Evolutionary conservation across 2,329 filamentous ascomycete genomes (phyloP).

Genomic region (Atkinsonella hypoxylon): DNA sequence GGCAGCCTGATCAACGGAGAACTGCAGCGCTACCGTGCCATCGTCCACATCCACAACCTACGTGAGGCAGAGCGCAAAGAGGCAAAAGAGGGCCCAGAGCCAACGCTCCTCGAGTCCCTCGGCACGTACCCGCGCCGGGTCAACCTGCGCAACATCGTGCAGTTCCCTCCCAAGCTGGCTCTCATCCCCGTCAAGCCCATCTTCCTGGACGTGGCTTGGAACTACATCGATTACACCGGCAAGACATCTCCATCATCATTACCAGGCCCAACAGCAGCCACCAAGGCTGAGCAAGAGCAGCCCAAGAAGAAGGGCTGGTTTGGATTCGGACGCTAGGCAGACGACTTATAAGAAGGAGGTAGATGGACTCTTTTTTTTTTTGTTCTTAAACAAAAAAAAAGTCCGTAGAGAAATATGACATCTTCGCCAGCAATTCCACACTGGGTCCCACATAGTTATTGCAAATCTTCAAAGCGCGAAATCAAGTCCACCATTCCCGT

Average conservation of each 20-base stretch:
- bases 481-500: no score
- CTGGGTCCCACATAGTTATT: no score
- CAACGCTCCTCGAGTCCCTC: slow-evolving; percentile 62
- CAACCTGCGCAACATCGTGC: slow-evolving; percentile 69
- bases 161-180: slow-evolving; percentile 74
- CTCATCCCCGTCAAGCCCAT: slow-evolving; percentile 85
- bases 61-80: slow-evolving; percentile 36
- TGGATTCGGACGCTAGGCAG: slow-evolving; percentile 47
- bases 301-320: slow-evolving; percentile 65
- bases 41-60: slow-evolving; percentile 70
- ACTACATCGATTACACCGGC: slow-evolving; percentile 86
- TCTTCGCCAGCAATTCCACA: no score
- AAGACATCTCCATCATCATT: slow-evolving; percentile 21
- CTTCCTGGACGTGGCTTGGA: slow-evolving; percentile 94
- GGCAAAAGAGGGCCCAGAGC: slow-evolving; percentile 9
- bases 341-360: slow-evolving; percentile 1
- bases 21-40: slow-evolving; percentile 68
- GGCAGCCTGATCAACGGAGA: slow-evolving; percentile 53
- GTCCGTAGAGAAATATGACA: no score
- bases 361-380: no score
- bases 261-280: slow-evolving; percentile 19
- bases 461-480: no score
- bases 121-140: slow-evolving; percentile 64
- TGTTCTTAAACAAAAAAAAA: no score
- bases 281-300: slow-evolving; percentile 22